Percentiles rank a stretch among this genome's conserved stretches.
Evolutionary conservation across 768 basidiomycete species (phyloP).

Genomic region (Clavulina sp.): DNA sequence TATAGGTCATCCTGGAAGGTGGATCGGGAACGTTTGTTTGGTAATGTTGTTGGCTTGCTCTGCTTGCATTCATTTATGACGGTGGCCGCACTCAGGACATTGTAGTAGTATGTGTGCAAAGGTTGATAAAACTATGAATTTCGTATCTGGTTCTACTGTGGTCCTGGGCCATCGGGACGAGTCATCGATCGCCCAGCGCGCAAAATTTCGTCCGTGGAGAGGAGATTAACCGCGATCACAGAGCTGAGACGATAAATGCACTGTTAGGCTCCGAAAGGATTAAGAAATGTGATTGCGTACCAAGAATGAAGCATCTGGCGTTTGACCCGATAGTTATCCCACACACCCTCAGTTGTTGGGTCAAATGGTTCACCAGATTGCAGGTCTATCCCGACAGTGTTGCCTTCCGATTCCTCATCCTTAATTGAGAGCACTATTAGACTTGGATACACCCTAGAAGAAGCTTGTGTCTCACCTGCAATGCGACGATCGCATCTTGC

Average conservation of each 20-base stretch:
- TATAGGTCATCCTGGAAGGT: neutral
- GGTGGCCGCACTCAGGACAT: neutral
- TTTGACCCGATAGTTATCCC: constrained; percentile 99
- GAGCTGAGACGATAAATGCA: constrained; percentile 30
- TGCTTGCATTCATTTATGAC: neutral
- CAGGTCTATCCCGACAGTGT: constrained; percentile 78
- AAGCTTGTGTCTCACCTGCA: constrained; percentile 42
- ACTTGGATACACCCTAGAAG: constrained; percentile 9
- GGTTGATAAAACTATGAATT: neutral
- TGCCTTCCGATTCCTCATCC: constrained; percentile 93
- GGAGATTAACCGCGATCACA: constrained; percentile 84
- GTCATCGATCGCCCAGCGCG: constrained; percentile 46
- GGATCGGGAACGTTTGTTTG: neutral
- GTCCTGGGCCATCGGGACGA: constrained; percentile 6
- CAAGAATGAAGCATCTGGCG: constrained; percentile 96
- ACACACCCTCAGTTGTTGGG: constrained; percentile 87
- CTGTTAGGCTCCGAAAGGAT: constrained; percentile 14
- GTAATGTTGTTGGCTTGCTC: neutral
- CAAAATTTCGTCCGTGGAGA: constrained; percentile 93
- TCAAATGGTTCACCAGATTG: constrained; percentile 92
- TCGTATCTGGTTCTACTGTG: neutral
- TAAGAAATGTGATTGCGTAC: constrained; percentile 29
- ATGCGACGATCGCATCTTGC: constrained; percentile 78
- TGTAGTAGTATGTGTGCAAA: neutral
- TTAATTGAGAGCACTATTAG: constrained; percentile 20